Base-by-base conservation (phyloP, 2,329 filamentous ascomycete genomes). In the Fusarium phyllophilum region DNA sequence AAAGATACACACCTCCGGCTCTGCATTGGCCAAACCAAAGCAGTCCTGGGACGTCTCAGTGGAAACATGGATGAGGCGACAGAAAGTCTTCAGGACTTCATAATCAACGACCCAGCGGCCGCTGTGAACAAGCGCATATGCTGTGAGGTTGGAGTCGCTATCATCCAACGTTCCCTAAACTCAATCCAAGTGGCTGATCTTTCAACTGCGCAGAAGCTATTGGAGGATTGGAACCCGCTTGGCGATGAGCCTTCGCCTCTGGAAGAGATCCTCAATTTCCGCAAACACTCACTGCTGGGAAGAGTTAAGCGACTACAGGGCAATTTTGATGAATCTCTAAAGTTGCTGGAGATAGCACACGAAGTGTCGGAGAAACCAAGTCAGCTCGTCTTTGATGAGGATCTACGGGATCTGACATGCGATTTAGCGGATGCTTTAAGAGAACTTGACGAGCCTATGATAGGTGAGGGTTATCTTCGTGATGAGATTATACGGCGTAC, bases 341-440 rank as follows among this genome's bases (percentile, higher is more conserved):
- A 48, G 31, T 61, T 64, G 42, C 62, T 77, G 12, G 31, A 65
- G 48, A 61, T 29, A 42, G 69, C 74, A 29, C 58, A 61, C 11
- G 42, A 56, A 45, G 52, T 39, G 41, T 65, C 66, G 41, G 54
- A 63, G 46, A 54, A 69, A 36, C 51, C 34, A 20, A 46, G 55
- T 46, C 59, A 58, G 15, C 52, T 76, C 20, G 29, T 73, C 26
- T 73, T 77, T 24, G 72, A 77, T 17, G 74, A 76, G 44, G 66
- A 75, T 44, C 58, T 75, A 10, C 66, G 74, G 11, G 74, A 77
- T 51, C 60, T 77, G 31, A 72, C 58, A 29, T 75, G 74, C 49
- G 72, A 77, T 22, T 70, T 73, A n/a, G 74, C 74, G 7, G 74
- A 76, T 55, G 61, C 74, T 33, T 33, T 76, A 13, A 62, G 74